phyloP scores from a whole-genome alignment of 1,139 yeast genomes.

The Kluyveromyces sp. region DNA sequence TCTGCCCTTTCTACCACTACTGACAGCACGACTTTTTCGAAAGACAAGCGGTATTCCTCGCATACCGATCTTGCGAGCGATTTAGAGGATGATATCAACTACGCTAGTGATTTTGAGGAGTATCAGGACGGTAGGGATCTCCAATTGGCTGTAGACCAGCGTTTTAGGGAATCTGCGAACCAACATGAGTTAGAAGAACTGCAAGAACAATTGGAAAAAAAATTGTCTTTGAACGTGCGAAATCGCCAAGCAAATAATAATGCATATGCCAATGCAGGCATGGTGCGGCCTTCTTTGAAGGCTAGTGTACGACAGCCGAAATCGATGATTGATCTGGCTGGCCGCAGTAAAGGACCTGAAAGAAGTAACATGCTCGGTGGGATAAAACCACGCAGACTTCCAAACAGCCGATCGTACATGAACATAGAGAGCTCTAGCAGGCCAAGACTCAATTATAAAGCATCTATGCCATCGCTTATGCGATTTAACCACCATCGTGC shows the following conservation, averaged over 20 bases:
- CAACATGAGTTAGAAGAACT: slow-evolving; percentile 9
- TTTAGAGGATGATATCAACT: slow-evolving; percentile 20
- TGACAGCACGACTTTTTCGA: slow-evolving; percentile 27
- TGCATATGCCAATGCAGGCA: neutral
- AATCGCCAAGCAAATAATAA: slow-evolving; percentile 7
- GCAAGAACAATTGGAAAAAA: slow-evolving; percentile 13
- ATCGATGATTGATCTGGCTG: slow-evolving; percentile 25
- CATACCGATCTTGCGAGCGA: slow-evolving; percentile 17
- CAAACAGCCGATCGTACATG: slow-evolving; percentile 24
- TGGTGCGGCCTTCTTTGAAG: slow-evolving; percentile 5
- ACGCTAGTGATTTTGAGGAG: slow-evolving; percentile 24
- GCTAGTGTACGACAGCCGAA: slow-evolving; percentile 21
- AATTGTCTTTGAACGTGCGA: slow-evolving; percentile 11
- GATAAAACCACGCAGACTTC: slow-evolving; percentile 10
- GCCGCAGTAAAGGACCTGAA: slow-evolving; percentile 8
- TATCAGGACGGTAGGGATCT: slow-evolving; percentile 9
- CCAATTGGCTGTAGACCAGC: slow-evolving; percentile 3
- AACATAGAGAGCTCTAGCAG: slow-evolving; percentile 18
- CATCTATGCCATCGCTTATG: slow-evolving; percentile 26
- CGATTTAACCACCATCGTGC: slow-evolving; percentile 11
- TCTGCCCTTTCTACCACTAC: slow-evolving; percentile 26
- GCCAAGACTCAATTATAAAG: slow-evolving; percentile 21
- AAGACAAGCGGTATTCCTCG: slow-evolving; percentile 14
- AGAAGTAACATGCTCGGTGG: slow-evolving; percentile 1
- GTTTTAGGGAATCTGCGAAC: slow-evolving; percentile 10